Evolutionary conservation across 2,329 filamentous ascomycete genomes (phyloP), one percentile per base, ranked within the genome.

Genomic region (Ophiocordyceps sinensis): DNA sequence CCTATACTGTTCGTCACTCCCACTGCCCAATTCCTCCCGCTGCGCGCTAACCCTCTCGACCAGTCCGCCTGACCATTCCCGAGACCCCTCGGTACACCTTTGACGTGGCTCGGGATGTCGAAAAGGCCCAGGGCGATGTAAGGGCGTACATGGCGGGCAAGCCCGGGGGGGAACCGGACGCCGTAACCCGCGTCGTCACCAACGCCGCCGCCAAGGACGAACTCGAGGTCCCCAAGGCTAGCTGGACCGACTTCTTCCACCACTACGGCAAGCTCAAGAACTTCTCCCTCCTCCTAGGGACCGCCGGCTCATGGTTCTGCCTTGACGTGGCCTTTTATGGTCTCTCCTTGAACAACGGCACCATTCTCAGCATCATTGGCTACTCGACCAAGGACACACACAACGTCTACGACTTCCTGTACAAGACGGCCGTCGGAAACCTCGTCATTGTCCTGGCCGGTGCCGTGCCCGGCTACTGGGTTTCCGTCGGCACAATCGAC

Each of bases 41-140:
- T 15, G 19, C 14, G 31, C 11, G 37, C 38, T 45, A 14, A 37
- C n/a, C 21, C 11, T n/a, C 36, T n/a, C 11, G 11, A 17, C 7
- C 14, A 63, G 60, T 63, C 52, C 79, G 81, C 52, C 66, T 91
- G 4, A 91, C 85, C 40, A 89, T 93, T 49, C 85, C 85, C 21
- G 85, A 93, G 64, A 89, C 85, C 29, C 85, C 85, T 40, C 82
- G 85, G 26, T 93, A 91, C 64, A 91, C 85, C 26, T 89, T 91
- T 51, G 85, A 91, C 55, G 75, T 91, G 19, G 72, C 77, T 39
- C 77, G 76, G 36, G 83, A 91, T 53, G 70, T 85, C 32, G 74
- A 84, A 51, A 79, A 85, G 65, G 85, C 76, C 35, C 71, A 77
- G 41, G 76, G 75, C 37, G 85, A 91, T 48, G 74, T 81, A 49